phyloP scores from a whole-genome alignment of 208 protist species.

The Wallacemonas sp. region DNA sequence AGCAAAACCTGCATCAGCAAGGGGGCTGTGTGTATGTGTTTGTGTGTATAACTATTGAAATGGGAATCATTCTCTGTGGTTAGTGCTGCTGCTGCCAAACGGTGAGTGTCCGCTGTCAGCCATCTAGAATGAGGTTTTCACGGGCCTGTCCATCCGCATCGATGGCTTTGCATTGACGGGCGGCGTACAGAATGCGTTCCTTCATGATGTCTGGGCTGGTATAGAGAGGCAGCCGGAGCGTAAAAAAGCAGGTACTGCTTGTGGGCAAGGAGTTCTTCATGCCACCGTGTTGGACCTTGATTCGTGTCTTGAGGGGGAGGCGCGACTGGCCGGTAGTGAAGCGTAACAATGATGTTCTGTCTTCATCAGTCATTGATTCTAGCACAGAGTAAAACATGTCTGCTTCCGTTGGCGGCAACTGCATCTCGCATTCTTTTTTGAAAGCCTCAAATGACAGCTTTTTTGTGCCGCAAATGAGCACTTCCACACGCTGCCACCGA shows the following conservation, averaged over 20 bases:
- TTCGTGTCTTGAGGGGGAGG: constrained; percentile 76
- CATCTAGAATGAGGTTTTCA: constrained; percentile 65
- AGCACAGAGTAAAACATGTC: constrained; percentile 79
- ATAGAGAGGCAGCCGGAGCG: constrained; percentile 90
- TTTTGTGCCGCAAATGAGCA: constrained; percentile 73
- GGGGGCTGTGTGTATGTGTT: background rate
- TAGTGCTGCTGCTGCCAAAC: background rate
- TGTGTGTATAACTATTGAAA: background rate
- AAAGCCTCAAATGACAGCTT: constrained; percentile 84
- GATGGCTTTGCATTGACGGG: constrained; percentile 94
- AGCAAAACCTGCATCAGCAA: background rate
- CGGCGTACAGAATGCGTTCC: constrained; percentile 94
- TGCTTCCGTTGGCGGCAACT: constrained; percentile 47
- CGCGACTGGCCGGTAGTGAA: constrained; percentile 90
- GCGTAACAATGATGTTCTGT: constrained; percentile 79
- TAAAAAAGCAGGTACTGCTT: constrained; percentile 95
- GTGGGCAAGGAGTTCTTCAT: constrained; percentile 84
- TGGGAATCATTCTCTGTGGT: background rate
- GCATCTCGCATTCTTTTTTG: constrained; percentile 69
- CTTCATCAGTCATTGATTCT: constrained; percentile 80
- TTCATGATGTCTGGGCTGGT: constrained; percentile 84
- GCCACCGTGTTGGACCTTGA: constrained; percentile 83
- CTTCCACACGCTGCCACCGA: constrained; percentile 84
- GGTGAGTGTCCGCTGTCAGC: background rate
- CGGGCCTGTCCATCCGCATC: constrained; percentile 90